These are phyloP conservation scores for Kluyveromyces siamensis DNA, from an alignment of 805 yeast genomes.

Conservation along the genomic window DNA sequence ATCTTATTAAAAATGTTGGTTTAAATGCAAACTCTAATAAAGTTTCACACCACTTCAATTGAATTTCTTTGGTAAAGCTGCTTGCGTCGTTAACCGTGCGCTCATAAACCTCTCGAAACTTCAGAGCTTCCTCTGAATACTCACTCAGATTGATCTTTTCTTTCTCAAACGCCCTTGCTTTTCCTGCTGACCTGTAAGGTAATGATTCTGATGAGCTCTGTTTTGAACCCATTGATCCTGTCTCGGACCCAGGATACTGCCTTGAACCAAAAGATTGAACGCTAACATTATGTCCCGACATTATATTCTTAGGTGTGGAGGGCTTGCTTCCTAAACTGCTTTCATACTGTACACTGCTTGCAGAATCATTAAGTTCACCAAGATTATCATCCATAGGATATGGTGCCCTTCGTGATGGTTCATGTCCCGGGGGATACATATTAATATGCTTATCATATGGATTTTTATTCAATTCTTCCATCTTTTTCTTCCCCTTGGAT, in stretches of 20 bases:
- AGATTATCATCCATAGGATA: slow-evolving; percentile 14
- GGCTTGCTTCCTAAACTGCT: background rate
- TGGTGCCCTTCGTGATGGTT: slow-evolving; percentile 9
- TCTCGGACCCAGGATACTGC: background rate
- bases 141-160: slow-evolving; percentile 8
- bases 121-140: slow-evolving; percentile 12
- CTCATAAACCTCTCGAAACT: slow-evolving; percentile 18
- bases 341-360: background rate
- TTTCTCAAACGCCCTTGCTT: background rate
- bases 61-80: slow-evolving; percentile 41
- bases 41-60: slow-evolving; percentile 53
- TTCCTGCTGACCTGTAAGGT: background rate
- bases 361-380: background rate
- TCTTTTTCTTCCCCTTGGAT: background rate
- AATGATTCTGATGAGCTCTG: background rate
- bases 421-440: slow-evolving; percentile 14
- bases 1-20: slow-evolving; percentile 33
- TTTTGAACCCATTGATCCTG: background rate
- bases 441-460: slow-evolving; percentile 16
- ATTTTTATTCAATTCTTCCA: background rate
- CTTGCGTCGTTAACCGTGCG: slow-evolving; percentile 19
- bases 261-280: background rate
- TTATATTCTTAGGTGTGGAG: background rate
- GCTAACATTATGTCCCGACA: background rate
- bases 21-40: slow-evolving; percentile 40